A percentile compares a stretch with the other conserved stretches of the same genome.
These are phyloP conservation scores for Blastobotrys ciferrii DNA, from an alignment of 1,139 yeast genomes.

Conservation along the genomic window DNA sequence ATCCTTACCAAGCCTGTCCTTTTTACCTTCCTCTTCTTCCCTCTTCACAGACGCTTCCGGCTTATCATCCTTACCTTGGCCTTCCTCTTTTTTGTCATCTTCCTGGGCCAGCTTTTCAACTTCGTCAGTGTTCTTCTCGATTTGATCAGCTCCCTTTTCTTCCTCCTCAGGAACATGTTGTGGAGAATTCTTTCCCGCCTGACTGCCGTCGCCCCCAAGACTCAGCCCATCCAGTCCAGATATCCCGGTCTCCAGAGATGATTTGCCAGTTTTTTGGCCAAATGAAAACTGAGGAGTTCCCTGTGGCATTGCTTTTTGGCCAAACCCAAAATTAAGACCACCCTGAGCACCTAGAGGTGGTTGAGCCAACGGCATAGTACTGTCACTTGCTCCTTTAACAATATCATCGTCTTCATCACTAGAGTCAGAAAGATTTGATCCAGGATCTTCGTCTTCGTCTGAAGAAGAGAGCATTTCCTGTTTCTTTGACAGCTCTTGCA, in stretches of 20 bases:
- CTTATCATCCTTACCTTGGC: not conserved
- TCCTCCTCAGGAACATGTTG: too few species aligned
- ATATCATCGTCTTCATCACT: not conserved
- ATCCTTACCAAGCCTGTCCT: too few species aligned
- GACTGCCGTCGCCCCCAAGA: not conserved
- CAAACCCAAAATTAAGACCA: not conserved
- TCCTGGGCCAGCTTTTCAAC: too few species aligned
- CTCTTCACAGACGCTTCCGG: not conserved
- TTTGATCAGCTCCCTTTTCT: not conserved
- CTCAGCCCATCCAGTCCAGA: not conserved
- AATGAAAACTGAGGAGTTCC: not conserved
- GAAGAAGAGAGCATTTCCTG: not conserved
- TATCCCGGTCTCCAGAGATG: slow-evolving; percentile 11
- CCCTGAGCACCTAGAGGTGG: too few species aligned
- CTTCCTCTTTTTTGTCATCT: not conserved
- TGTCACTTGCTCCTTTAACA: too few species aligned
- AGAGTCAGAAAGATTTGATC: not conserved
- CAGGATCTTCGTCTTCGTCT: not conserved
- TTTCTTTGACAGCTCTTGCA: not conserved
- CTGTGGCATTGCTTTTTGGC: too few species aligned
- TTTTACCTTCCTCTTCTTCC: too few species aligned
- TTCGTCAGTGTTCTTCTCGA: not conserved
- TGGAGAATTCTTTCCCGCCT: too few species aligned
- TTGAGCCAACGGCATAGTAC: too few species aligned
- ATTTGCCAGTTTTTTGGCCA: slow-evolving; percentile 9